A percentile compares a stretch with the other conserved stretches of the same genome.
These are phyloP conservation scores for Choanephora cucurbitarum DNA, from an alignment of 371 early-diverging fungal genomes.

Conservation along the genomic window DNA sequence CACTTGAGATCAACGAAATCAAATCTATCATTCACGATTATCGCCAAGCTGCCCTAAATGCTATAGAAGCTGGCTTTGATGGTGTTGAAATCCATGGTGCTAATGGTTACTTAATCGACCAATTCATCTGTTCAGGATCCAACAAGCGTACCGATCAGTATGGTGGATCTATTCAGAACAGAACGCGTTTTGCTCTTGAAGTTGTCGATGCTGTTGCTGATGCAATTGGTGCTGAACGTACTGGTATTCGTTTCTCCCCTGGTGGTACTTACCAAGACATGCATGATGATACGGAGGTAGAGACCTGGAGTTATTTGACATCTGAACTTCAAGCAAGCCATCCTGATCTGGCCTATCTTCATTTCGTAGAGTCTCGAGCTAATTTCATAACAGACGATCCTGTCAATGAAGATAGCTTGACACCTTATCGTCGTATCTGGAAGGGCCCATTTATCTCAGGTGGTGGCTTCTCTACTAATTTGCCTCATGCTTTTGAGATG, in stretches of 20 bases:
- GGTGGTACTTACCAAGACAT: constrained; percentile 10
- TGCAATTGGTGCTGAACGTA: constrained; percentile 16
- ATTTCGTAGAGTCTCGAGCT: constrained; percentile 16
- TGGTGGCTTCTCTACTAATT: constrained; percentile 3
- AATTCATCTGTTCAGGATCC: constrained; percentile 47
- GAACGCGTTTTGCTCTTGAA: constrained; percentile 65
- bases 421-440: constrained; percentile 15
- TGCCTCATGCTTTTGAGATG: neutral
- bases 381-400: neutral
- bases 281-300: constrained; percentile 6
- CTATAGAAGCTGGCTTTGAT: constrained; percentile 63
- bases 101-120: constrained; percentile 63
- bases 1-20: constrained; percentile 66
- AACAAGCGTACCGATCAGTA: constrained; percentile 62
- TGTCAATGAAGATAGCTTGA: neutral
- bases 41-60: constrained; percentile 41
- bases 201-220: constrained; percentile 51
- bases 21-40: constrained; percentile 55
- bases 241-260: constrained; percentile 16
- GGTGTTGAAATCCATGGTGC: constrained; percentile 70
- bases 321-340: constrained; percentile 2
- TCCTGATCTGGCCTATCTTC: constrained; percentile 14
- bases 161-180: constrained; percentile 75
- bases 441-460: constrained; percentile 13
- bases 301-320: constrained; percentile 18